Base-by-base conservation (phyloP, 225 moss, liverwort and hornwort genomes). In the Ulota crispa region DNA sequence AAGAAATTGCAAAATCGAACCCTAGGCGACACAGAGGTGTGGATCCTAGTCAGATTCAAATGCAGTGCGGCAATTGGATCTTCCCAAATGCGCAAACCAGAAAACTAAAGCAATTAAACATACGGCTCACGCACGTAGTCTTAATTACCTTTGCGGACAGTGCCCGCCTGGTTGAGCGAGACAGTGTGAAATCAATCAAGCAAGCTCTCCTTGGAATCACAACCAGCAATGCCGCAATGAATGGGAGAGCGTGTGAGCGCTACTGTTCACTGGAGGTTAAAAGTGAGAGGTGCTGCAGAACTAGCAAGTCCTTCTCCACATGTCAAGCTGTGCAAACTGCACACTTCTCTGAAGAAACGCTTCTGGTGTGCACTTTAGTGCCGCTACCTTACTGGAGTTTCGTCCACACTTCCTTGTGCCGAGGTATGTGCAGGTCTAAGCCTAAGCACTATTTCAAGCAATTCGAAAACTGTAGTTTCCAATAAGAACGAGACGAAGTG, bases 91-190 rank as follows among this genome's bases (percentile, higher is more conserved):
- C 30, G 5, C 71, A 43, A 64, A 43, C 36, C 2, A 34, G 9
- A 15, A 68, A 26, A 14, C 24, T 10, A 41, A 24, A 15, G 41
- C 50, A 56, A 79, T 10, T 9, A 9, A 60, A 74, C 39, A n/a
- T n/a, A 19, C 65, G 0, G 27, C 62, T 30, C 3, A 19, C 61
- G 23, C 39, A 39, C 9, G 66, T n/a, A 68, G 4, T 21, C 16
- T 1, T 19, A 32, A 8, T 60, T 8, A 92, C 93, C 94, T 81
- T 83, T 80, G 18, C 94, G 92, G 39, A 91, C 93, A n/a, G 36
- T 20, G 19, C 36, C 36, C 14, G 39, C 36, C 1, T 10, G n/a
- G 9, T 23, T 67, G 66, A 21, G 66, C 4, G 6, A 30, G 32
- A 32, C 32, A 32, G 7, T 18, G 30, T 6, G 31, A 3, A 63